Base-by-base conservation (phyloP, 2,329 filamentous ascomycete species). In the Alternaria sp. region DNA sequence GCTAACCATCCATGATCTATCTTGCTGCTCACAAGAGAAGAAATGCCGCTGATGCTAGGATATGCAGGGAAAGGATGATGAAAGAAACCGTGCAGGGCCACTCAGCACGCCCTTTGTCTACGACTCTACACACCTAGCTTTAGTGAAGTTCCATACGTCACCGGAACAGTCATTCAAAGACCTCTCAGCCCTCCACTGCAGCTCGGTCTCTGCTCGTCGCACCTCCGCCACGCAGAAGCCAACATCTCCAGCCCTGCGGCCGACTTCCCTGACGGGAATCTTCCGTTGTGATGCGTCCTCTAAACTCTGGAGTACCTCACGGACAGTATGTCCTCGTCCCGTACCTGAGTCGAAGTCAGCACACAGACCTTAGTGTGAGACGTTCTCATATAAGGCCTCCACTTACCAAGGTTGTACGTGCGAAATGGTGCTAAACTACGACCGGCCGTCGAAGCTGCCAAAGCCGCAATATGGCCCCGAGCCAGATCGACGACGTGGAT, bases 401-500 rank as follows among this genome's bases (percentile, higher is more conserved):
- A 65, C 73, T 64, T 68, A 78, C 76, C 76, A 26, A 83, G 73
- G 56, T 83, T 83, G 73, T 80, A 83, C 9, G 77, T 67, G 21
- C 80, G 71, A 66, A 81, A 82, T 5, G 79, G 66, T 3, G 77
- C 65, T 50, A 70, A 70, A 40, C 75, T 72, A 30, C 66, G 74
- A 30, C 76, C 76, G 45, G 70, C 67, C 25, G 76, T 68, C n/a
- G 75, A 76, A 25, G 78, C 77, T 7, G 76, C 72, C 57, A 89
- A 80, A 2, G 89, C 89, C 7, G 88, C 87, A 40, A 90, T 84
- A 76, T 91, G 89, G 5, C 87, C 89, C 45, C 85, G 82, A 6
- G 88, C 88, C 47, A 91, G 83, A 75, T 91, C 89, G 15, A 85
- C 86, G 40, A 90, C 89, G 68, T 91, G 89, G 66, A 91, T 89